Conservation (phyloP, 192 early-diverging fungal genomes). For the Rhizophagus prolifer region DNA sequence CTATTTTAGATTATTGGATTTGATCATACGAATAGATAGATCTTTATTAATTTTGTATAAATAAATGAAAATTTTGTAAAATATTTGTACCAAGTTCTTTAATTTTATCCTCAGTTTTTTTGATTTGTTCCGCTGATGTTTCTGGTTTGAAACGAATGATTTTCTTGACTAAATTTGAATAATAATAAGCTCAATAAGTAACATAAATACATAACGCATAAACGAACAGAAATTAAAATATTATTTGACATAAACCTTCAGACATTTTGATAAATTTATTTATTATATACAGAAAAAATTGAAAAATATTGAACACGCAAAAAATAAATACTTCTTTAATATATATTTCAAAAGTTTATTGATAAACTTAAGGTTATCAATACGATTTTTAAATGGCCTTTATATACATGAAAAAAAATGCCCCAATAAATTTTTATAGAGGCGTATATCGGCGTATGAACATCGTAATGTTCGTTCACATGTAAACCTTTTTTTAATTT, state of each 20-base stretch:
- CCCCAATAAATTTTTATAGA: too few species aligned
- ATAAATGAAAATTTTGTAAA: not conserved
- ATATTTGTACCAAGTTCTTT: not conserved
- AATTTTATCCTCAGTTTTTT: not conserved
- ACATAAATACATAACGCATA: not conserved
- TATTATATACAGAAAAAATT: too few species aligned
- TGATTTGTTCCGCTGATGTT: not conserved
- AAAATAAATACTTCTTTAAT: too few species aligned
- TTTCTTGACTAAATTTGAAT: not conserved
- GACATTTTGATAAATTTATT: not conserved
- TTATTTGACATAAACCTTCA: not conserved
- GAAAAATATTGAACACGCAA: too few species aligned
- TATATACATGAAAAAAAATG: too few species aligned
- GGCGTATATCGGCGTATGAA: too few species aligned
- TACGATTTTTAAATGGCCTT: too few species aligned
- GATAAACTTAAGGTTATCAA: too few species aligned
- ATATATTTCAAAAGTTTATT: too few species aligned
- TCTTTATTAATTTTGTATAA: not conserved
- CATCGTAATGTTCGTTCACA: too few species aligned
- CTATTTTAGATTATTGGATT: not conserved
- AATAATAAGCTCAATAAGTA: not conserved
- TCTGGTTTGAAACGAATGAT: not conserved
- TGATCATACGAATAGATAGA: not conserved
- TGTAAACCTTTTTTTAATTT: too few species aligned
- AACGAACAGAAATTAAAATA: not conserved